phyloP scores from a whole-genome alignment of 306 rosid genomes.

The Cucurbita moschata region DNA sequence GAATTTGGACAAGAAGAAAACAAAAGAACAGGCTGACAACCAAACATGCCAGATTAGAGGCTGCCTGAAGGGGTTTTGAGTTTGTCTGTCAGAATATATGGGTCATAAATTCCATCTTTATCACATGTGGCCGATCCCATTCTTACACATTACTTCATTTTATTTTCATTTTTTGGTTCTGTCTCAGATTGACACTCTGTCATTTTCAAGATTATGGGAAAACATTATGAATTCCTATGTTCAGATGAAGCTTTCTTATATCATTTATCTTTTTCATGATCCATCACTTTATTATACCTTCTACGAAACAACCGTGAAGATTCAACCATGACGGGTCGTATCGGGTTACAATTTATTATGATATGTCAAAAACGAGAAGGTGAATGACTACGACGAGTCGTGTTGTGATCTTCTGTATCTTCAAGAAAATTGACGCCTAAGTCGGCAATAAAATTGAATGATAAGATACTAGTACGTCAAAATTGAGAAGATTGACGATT shows the following conservation, averaged over 20 bases:
- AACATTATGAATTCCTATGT: background rate
- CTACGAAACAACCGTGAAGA: background rate
- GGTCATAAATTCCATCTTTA: conserved; percentile 7
- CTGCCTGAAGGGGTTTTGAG: background rate
- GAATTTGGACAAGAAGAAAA: conserved; percentile 5
- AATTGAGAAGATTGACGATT: background rate
- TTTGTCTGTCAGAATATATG: conserved; percentile 10
- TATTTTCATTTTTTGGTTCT: too few relatives aligned
- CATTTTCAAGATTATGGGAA: background rate
- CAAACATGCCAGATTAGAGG: conserved; percentile 4
- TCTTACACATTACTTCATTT: background rate
- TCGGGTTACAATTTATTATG: background rate
- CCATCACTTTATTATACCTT: background rate
- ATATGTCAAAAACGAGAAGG: background rate
- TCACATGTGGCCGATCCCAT: conserved; percentile 6
- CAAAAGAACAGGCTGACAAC: conserved; percentile 9
- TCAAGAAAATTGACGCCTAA: too few relatives aligned
- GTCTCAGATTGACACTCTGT: conserved; percentile 1
- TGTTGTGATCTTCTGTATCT: too few relatives aligned
- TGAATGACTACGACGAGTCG: background rate
- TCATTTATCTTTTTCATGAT: background rate
- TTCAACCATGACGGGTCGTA: background rate
- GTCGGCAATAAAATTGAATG: too few relatives aligned
- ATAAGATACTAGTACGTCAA: background rate
- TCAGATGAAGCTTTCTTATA: background rate